A percentile compares a stretch with the other conserved stretches of the same genome.
Conservation (phyloP, 1,284 basidiomycete species). For the Apiotrichum domesticum region DNA sequence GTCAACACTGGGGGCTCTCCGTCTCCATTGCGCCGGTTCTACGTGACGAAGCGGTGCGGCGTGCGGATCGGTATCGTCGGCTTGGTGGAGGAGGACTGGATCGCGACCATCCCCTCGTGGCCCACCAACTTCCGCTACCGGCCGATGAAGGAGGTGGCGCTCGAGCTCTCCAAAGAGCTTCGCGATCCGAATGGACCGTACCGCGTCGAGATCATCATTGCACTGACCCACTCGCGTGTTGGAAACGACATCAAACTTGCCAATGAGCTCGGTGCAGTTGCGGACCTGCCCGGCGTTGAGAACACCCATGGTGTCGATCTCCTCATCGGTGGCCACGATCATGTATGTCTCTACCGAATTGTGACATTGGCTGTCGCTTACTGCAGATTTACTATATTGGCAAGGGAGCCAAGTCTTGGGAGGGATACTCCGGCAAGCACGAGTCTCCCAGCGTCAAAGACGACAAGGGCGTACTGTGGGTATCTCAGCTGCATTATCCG, state of each 20-base stretch:
- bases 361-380: slow-evolving; percentile 1
- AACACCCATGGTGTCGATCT: slow-evolving; percentile 73
- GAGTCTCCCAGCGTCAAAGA: slow-evolving; percentile 63
- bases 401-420: slow-evolving; percentile 66
- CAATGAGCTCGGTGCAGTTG: slow-evolving; percentile 57
- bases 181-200: slow-evolving; percentile 64
- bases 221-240: slow-evolving; percentile 70
- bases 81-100: slow-evolving; percentile 84
- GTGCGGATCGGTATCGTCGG: slow-evolving; percentile 71
- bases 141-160: slow-evolving; percentile 61
- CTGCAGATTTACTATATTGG: slow-evolving; percentile 52
- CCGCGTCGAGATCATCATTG: slow-evolving; percentile 70
- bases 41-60: slow-evolving; percentile 61
- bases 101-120: slow-evolving; percentile 75
- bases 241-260: slow-evolving; percentile 65
- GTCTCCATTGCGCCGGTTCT: slow-evolving; percentile 56
- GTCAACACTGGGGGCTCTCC: slow-evolving; percentile 57
- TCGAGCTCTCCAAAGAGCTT: slow-evolving; percentile 62
- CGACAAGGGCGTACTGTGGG: slow-evolving; percentile 64
- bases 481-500: not conserved
- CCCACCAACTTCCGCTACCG: slow-evolving; percentile 64
- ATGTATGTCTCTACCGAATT: slow-evolving; percentile 42
- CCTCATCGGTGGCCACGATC: slow-evolving; percentile 84
- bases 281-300: slow-evolving; percentile 49
- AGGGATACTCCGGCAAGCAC: slow-evolving; percentile 58